Conservation (phyloP, 768 basidiomycete genomes). For the Tulasnella sp. region DNA sequence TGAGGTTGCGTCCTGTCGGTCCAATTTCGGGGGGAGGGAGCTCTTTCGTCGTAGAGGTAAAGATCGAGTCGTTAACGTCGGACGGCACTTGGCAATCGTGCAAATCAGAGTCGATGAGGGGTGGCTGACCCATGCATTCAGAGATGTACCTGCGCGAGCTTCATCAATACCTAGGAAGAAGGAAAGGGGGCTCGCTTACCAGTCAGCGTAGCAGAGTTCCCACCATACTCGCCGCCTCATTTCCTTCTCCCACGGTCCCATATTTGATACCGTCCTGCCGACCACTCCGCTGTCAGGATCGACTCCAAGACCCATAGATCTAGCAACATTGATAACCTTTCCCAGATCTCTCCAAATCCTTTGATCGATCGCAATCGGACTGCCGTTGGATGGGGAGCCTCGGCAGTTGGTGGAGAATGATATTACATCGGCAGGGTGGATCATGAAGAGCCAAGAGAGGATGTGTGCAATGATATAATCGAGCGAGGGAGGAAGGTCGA, state of each 20-base stretch:
- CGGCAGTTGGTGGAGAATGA: background rate
- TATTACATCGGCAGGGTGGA: constrained; percentile 12
- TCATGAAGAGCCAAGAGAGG: constrained; percentile 3
- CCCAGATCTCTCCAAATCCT: constrained; percentile 32
- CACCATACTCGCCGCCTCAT: constrained; percentile 55
- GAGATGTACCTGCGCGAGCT: constrained; percentile 47
- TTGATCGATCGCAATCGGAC: background rate
- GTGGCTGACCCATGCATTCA: constrained; percentile 50
- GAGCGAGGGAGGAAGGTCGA: constrained; percentile 8
- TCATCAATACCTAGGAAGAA: constrained; percentile 52
- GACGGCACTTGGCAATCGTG: constrained; percentile 43
- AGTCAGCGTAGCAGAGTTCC: constrained; percentile 65
- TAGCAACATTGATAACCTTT: constrained; percentile 56
- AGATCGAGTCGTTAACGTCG: constrained; percentile 44
- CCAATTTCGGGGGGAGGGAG: constrained; percentile 26
- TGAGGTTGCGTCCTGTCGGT: constrained; percentile 23
- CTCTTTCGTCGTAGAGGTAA: constrained; percentile 35
- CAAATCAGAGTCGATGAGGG: constrained; percentile 44
- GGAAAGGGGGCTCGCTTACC: constrained; percentile 44
- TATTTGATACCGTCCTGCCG: background rate
- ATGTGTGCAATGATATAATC: constrained; percentile 13
- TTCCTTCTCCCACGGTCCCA: constrained; percentile 24
- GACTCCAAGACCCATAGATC: constrained; percentile 44
- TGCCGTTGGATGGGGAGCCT: constrained; percentile 16
- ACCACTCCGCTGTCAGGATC: constrained; percentile 31